Percentiles rank a stretch among this genome's conserved stretches.
Conservation (phyloP, 805 yeast species). For the Sugiyamaella lignohabitans region DNA sequence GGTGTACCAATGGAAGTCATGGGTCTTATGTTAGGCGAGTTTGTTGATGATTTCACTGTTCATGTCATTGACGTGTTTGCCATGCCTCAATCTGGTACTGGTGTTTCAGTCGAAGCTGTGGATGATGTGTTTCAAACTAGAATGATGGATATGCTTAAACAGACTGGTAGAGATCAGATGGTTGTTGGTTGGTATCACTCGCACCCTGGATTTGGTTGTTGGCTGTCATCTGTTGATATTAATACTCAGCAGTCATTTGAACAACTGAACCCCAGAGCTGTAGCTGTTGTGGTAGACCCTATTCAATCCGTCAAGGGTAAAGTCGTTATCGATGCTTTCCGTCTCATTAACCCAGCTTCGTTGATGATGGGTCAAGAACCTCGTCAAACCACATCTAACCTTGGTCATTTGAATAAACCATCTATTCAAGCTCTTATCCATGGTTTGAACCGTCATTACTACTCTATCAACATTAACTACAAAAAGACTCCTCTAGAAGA, state of each 20-base stretch:
- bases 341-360: conserved; percentile 81
- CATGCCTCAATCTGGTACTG: conserved; percentile 96
- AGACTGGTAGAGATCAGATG: conserved; percentile 98
- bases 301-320: conserved; percentile 98
- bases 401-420: conserved; percentile 92
- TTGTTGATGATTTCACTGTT: conserved; percentile 94
- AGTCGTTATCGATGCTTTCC: conserved; percentile 97
- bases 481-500: conserved; percentile 89
- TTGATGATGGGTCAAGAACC: conserved; percentile 97
- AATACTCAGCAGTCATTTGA: conserved; percentile 97
- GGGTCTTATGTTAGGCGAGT: conserved; percentile 98
- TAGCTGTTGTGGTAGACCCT: conserved; percentile 97
- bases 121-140: conserved; percentile 98
- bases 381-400: conserved; percentile 92
- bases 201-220: conserved; percentile 99
- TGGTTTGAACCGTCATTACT: conserved; percentile 94
- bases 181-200: conserved; percentile 99
- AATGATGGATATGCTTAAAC: conserved; percentile 99
- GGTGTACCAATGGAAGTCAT: conserved; percentile 77
- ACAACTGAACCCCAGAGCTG: conserved; percentile 90
- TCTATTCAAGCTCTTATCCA: conserved; percentile 95
- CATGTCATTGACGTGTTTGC: conserved; percentile 98
- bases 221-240: conserved; percentile 96
- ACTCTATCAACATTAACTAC: conserved; percentile 90
- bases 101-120: conserved; percentile 97